These are phyloP conservation scores for Vigna mungo DNA, from an alignment of 306 rosid species.

Conservation along the genomic window DNA sequence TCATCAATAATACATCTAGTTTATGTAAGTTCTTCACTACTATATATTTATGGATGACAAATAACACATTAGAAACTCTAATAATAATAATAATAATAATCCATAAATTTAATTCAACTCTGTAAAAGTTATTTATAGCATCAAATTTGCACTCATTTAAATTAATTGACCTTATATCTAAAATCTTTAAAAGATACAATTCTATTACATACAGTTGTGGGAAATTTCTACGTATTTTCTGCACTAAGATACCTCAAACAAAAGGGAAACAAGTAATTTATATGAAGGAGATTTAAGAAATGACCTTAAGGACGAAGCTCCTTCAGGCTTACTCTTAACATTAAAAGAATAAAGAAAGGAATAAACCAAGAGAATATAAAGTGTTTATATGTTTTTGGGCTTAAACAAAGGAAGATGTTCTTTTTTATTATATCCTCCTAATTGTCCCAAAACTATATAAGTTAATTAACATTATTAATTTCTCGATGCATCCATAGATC, in stretches of 20 bases:
- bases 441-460: not conserved
- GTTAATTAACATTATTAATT: not conserved
- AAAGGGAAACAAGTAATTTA: not conserved
- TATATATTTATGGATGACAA: too few species aligned
- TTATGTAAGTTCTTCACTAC: too few species aligned
- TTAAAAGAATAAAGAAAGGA: slow-evolving; percentile 37
- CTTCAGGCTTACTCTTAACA: slow-evolving; percentile 37
- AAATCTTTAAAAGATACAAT: too few species aligned
- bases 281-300: slow-evolving; percentile 16
- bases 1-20: too few species aligned
- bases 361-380: slow-evolving; percentile 21
- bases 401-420: slow-evolving; percentile 12
- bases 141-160: too few species aligned
- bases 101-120: too few species aligned
- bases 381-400: not conserved
- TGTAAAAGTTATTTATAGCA: too few species aligned
- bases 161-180: too few species aligned
- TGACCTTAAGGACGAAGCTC: slow-evolving; percentile 31
- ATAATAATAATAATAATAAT: too few species aligned
- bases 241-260: not conserved
- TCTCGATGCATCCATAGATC: not conserved
- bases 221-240: too few species aligned
- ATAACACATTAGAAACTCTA: too few species aligned
- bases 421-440: not conserved
- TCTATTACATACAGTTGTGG: too few species aligned